Evolutionary conservation across 2,329 filamentous ascomycete species (phyloP).

Genomic region (Diplodia corticola): DNA sequence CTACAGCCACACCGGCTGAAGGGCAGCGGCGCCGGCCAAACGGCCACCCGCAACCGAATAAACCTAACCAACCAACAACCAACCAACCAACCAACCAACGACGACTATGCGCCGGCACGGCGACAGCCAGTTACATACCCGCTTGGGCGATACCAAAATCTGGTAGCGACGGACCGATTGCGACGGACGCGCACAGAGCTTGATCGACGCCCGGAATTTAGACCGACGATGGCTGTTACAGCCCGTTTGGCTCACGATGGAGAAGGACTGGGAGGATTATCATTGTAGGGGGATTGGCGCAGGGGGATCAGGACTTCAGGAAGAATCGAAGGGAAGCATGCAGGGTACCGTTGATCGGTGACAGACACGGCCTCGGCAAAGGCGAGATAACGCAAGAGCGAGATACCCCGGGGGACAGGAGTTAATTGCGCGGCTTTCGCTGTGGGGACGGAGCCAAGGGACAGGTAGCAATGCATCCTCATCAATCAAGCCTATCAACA

Average conservation of each 20-base stretch:
- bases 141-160: background rate
- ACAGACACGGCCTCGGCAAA: background rate
- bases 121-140: background rate
- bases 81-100: background rate
- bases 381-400: constrained; percentile 11
- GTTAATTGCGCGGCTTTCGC: constrained; percentile 1
- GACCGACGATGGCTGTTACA: background rate
- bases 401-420: constrained; percentile 1
- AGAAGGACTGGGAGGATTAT: background rate
- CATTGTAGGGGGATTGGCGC: constrained; percentile 6
- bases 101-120: background rate
- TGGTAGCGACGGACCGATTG: background rate
- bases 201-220: constrained; percentile 9
- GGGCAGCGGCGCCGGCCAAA: too few species aligned
- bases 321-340: background rate
- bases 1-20: constrained; percentile 39
- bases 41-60: background rate
- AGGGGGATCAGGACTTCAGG: background rate
- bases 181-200: background rate
- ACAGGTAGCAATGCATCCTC: background rate
- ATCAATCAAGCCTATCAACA: background rate
- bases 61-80: background rate
- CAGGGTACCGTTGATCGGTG: background rate
- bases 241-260: background rate
- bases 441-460: background rate